Base-by-base conservation (phyloP, 2,329 filamentous ascomycete genomes). In the Pseudogymnoascus sp. region DNA sequence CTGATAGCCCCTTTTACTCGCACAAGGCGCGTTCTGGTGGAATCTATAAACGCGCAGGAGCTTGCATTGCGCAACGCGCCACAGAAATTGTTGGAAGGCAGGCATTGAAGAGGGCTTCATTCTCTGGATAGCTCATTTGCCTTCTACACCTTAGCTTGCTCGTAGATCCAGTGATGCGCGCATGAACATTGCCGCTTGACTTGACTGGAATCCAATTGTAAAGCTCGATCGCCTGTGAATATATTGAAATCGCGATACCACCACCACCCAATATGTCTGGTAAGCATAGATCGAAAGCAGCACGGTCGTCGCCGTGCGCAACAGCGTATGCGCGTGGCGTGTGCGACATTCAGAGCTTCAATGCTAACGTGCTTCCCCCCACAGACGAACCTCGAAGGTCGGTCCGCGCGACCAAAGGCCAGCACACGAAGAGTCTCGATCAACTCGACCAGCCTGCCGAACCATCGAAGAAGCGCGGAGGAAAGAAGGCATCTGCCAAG, bases 331-430 rank as follows among this genome's bases (percentile, higher is more conserved):
- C 49, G 29, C 29, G 49, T 35, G 49, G 29, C 49, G 49, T 55
- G 33, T 14, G 29, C 37, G 23, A 49, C 41, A 55, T 55, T 55
- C 49, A 55, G 16, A 35, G 49, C 49, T 55, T 55, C 49, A 62
- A 45, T 58, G 65, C 69, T 72, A 68, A 72, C 64, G 62, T 60
- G 52, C 61, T 19, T 31, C 64, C 23, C 59, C 23, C 41, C 59
- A 62, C 65, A 88, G 86, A 88, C 68, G 93, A 97, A 83, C 90
- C 92, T 64, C 89, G 94, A 74, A 90, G 94, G 73, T 99, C 94
- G 45, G 92, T 94, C 67, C 89, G 94, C 71, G 92, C 93, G 70
- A 99, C 94, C 67, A 99, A 99, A 74, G 94, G 94, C 73, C 92
- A 97, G 71, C 92, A 97, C 76, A 88, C 86, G 26, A 96, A 96